A percentile compares a stretch with the other conserved stretches of the same genome.
phyloP scores from a whole-genome alignment of 2,329 filamentous ascomycete genomes.

The Fusarium neocosmosporiellum region DNA sequence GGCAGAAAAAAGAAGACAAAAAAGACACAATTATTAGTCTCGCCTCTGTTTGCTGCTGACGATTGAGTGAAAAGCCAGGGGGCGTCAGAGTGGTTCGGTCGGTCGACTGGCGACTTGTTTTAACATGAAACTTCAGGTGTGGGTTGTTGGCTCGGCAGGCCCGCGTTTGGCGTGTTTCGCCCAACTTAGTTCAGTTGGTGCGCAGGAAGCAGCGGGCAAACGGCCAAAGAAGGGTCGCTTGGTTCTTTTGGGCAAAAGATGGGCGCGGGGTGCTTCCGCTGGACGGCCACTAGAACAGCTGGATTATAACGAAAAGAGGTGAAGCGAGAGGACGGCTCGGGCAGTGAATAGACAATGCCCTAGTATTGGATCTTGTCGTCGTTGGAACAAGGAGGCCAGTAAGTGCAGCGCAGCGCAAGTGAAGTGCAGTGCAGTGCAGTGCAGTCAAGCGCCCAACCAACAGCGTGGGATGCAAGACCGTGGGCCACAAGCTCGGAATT shows the following conservation, averaged over 20 bases:
- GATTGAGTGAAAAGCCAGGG: slow-evolving; percentile 28
- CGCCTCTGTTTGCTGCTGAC: slow-evolving; percentile 12
- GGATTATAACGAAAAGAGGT: slow-evolving; percentile 10
- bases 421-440: slow-evolving; percentile 13
- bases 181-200: slow-evolving; percentile 33
- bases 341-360: slow-evolving; percentile 7
- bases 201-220: slow-evolving; percentile 7
- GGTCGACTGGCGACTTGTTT: slow-evolving; percentile 40
- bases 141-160: slow-evolving; percentile 40
- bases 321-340: slow-evolving; percentile 7
- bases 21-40: slow-evolving; percentile 27
- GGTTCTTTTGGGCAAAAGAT: slow-evolving; percentile 21
- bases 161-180: slow-evolving; percentile 42
- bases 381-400: slow-evolving; percentile 24
- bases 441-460: slow-evolving; percentile 42
- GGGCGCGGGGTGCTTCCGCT: slow-evolving; percentile 4
- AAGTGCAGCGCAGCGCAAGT: slow-evolving; percentile 19
- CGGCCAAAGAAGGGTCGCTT: slow-evolving; percentile 11
- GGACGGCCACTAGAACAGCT: slow-evolving; percentile 6
- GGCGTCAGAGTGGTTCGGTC: slow-evolving; percentile 37
- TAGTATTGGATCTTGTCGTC: slow-evolving; percentile 13
- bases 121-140: slow-evolving; percentile 31
- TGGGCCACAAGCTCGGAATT: slow-evolving; percentile 39
- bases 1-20: slow-evolving; percentile 7
- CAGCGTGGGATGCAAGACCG: slow-evolving; percentile 43